A percentile compares a stretch with the other conserved stretches of the same genome.
Conservation (phyloP, 225 moss, liverwort and hornwort species). For the Bryum argenteum region DNA sequence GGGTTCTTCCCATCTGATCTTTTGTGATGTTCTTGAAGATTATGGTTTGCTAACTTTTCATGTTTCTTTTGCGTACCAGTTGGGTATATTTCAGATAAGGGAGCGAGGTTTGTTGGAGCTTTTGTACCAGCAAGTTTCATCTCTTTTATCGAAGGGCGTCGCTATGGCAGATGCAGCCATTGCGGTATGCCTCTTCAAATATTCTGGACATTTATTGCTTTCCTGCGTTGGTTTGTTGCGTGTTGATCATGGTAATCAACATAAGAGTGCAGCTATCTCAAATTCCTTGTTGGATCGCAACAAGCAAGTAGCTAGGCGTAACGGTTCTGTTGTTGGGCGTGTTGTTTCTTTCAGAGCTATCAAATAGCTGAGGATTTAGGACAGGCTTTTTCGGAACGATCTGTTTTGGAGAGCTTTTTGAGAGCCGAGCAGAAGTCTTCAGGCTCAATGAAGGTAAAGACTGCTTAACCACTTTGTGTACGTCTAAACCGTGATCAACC, state of each 20-base stretch:
- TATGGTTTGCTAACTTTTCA: constrained; percentile 3
- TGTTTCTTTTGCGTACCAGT: constrained; percentile 31
- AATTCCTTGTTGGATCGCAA: neutral
- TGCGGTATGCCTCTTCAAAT: constrained; percentile 29
- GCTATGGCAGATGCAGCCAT: constrained; percentile 56
- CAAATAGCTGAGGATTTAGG: constrained; percentile 85
- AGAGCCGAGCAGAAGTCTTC: constrained; percentile 48
- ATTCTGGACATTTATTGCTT: neutral
- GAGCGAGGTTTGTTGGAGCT: constrained; percentile 63
- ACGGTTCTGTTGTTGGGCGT: constrained; percentile 4
- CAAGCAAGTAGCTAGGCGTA: neutral
- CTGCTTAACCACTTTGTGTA: neutral
- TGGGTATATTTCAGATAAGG: constrained; percentile 52
- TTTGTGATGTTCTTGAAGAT: neutral
- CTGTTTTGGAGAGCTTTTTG: constrained; percentile 78
- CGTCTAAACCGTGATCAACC: neutral
- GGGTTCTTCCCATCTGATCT: neutral
- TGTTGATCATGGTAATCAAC: neutral
- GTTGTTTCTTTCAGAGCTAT: constrained; percentile 61
- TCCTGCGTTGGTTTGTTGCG: neutral
- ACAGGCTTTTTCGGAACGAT: constrained; percentile 81
- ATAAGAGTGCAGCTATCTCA: neutral
- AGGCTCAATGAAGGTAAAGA: constrained; percentile 58
- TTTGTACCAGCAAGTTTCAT: constrained; percentile 44
- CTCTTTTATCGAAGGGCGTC: constrained; percentile 42